phyloP scores from a whole-genome alignment of 2,329 filamentous ascomycete genomes.

The Aspergillus melleus region DNA sequence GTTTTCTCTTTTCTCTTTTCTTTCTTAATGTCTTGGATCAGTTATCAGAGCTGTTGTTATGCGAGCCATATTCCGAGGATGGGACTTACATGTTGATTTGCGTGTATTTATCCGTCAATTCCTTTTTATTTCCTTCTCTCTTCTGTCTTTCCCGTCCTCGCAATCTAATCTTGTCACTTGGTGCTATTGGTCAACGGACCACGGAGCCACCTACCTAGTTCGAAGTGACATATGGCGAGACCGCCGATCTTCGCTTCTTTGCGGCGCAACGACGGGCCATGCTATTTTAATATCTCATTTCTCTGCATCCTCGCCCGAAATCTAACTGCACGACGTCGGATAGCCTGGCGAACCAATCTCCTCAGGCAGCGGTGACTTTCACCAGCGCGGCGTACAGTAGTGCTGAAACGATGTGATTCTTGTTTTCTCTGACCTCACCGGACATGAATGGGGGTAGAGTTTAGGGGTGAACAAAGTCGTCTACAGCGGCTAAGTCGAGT shows the following conservation, averaged over 20 bases:
- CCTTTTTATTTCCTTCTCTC: not conserved
- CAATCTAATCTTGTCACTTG: not conserved
- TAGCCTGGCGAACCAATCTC: too few relatives aligned
- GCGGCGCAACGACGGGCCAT: not conserved
- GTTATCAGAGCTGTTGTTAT: not conserved
- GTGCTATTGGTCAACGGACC: not conserved
- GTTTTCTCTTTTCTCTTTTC: not conserved
- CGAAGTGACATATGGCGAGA: not conserved
- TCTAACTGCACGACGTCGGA: too few relatives aligned
- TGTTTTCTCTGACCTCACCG: too few relatives aligned
- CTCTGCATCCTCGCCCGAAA: not conserved
- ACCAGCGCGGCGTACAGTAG: too few relatives aligned
- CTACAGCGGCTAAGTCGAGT: too few relatives aligned
- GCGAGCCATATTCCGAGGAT: not conserved
- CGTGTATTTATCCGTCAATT: not conserved
- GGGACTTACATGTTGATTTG: not conserved
- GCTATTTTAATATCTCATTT: not conserved
- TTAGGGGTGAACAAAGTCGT: too few relatives aligned
- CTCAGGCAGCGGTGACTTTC: too few relatives aligned
- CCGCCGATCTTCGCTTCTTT: not conserved
- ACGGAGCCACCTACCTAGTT: not conserved
- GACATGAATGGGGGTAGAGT: too few relatives aligned
- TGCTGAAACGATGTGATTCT: too few relatives aligned
- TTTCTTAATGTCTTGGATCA: not conserved
- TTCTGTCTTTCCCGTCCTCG: not conserved